Evolutionary conservation across 2,329 filamentous ascomycete genomes (phyloP), one percentile per base, ranked within the genome.

Genomic region (Epichloe bromicola): DNA sequence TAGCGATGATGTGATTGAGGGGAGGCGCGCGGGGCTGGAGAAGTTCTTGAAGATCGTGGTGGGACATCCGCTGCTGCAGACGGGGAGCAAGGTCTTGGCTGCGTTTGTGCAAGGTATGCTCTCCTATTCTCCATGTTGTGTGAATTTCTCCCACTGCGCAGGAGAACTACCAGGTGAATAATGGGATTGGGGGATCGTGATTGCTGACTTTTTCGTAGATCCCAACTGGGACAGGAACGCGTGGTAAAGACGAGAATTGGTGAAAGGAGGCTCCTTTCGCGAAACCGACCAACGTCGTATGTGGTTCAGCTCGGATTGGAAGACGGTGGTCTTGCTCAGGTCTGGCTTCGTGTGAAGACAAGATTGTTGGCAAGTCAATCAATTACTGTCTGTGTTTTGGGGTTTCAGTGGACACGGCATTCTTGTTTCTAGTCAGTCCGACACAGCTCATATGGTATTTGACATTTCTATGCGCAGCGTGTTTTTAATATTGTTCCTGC

Each of bases 11-110:
- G 91, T 98, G 62, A 98, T 98, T 66, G 93, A 97, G 74, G 88
- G 94, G 63, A 78, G 93, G 50, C 77, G 91, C 56, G 87, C 91
- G 60, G 93, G 93, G 1, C 73, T 98, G 58, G 90, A 98, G 73
- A 82, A 94, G 65, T 98, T 98, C 66, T 71, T 98, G 65, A 90
- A 93, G 79, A 97, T 97, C 65, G 93, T 98, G 11, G 93, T 95
- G 1, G 91, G 93, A 0, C 93, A 98, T 68, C 93, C 93, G 60
- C 74, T 98, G 61, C 71, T 98, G 70, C 93, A 98, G 79, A 98
- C 93, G 33, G 93, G 93, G 49, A 96, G 89, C 69, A 95, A 97
- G 71, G 93, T 98, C 53, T 70, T 98, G 61, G 91, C 90, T 12
- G 87, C 88, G 33, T 98, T 97, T 74, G 90, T 98, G 63, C 93